Conservation (phyloP, 2,329 filamentous ascomycete genomes). For the Endocalyx cinctus region DNA sequence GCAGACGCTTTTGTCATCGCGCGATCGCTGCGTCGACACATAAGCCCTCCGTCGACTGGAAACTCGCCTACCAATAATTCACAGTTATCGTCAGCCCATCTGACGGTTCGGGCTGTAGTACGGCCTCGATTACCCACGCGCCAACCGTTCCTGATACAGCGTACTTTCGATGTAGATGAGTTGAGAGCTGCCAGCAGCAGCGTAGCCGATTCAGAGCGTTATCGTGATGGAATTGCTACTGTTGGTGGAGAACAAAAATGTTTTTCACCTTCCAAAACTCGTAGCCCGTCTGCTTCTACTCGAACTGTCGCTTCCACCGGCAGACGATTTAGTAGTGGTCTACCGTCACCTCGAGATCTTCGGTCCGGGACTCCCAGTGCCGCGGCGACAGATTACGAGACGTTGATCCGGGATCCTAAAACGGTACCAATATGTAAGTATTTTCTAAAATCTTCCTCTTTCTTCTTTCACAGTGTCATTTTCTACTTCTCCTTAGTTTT, state of each 20-base stretch:
- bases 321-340: conserved; percentile 9
- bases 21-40: conserved; percentile 33
- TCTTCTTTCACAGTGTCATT: background rate
- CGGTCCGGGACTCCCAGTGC: too few species aligned
- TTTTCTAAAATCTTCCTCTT: conserved; percentile 3
- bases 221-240: background rate
- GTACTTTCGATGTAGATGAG: conserved; percentile 45
- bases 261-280: too few species aligned
- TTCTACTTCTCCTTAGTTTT: conserved; percentile 4
- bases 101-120: conserved; percentile 40
- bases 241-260: too few species aligned
- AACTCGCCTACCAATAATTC: conserved; percentile 3
- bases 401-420: conserved; percentile 24
- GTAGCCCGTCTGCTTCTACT: too few species aligned
- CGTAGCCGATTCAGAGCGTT: conserved; percentile 23
- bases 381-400: conserved; percentile 12
- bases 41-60: conserved; percentile 6
- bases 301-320: conserved; percentile 8
- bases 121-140: conserved; percentile 35
- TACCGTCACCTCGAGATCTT: conserved; percentile 11
- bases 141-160: conserved; percentile 43
- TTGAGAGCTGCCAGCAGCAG: conserved; percentile 40
- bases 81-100: too few species aligned
- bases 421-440: conserved; percentile 44
- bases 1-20: conserved; percentile 44